Conservation (phyloP, 768 basidiomycete genomes). For the Lentinula sp. region DNA sequence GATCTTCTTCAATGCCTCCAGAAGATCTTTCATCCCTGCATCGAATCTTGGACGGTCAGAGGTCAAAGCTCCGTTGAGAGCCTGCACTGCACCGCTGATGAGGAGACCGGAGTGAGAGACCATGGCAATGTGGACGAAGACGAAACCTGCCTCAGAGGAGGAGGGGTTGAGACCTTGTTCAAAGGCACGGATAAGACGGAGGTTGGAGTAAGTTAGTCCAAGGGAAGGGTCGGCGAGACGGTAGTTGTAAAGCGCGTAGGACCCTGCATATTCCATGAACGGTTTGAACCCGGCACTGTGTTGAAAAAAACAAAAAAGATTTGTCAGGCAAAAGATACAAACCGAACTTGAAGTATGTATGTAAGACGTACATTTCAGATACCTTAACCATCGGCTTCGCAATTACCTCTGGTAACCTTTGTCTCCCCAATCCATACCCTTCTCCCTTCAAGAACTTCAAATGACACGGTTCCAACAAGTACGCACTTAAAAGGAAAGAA, state of each 20-base stretch:
- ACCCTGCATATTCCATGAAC: constrained; percentile 26
- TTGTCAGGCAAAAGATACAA: neutral
- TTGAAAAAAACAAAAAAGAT: neutral
- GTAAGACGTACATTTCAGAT: constrained; percentile 15
- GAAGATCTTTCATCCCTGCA: constrained; percentile 15
- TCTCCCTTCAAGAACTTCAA: constrained; percentile 17
- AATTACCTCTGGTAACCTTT: constrained; percentile 18
- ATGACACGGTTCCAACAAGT: constrained; percentile 25
- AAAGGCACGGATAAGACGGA: constrained; percentile 27
- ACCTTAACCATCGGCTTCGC: constrained; percentile 21
- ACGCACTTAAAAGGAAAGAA: constrained; percentile 24
- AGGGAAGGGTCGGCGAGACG: constrained; percentile 15
- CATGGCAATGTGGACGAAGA: constrained; percentile 23
- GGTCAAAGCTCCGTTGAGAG: constrained; percentile 14
- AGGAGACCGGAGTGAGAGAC: constrained; percentile 20
- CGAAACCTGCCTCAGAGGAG: constrained; percentile 20
- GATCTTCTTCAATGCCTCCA: constrained; percentile 10
- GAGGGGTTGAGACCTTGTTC: constrained; percentile 19
- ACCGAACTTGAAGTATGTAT: neutral
- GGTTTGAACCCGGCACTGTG: constrained; percentile 19
- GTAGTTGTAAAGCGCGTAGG: constrained; percentile 24
- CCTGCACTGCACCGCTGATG: constrained; percentile 17
- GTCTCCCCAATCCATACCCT: constrained; percentile 19
- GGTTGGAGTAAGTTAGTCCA: constrained; percentile 21
- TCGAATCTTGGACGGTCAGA: constrained; percentile 15